Percentiles rank a stretch among this genome's conserved stretches.
Conservation (phyloP, 1,284 basidiomycete genomes). For the Apiotrichum akiyoshidainum region DNA sequence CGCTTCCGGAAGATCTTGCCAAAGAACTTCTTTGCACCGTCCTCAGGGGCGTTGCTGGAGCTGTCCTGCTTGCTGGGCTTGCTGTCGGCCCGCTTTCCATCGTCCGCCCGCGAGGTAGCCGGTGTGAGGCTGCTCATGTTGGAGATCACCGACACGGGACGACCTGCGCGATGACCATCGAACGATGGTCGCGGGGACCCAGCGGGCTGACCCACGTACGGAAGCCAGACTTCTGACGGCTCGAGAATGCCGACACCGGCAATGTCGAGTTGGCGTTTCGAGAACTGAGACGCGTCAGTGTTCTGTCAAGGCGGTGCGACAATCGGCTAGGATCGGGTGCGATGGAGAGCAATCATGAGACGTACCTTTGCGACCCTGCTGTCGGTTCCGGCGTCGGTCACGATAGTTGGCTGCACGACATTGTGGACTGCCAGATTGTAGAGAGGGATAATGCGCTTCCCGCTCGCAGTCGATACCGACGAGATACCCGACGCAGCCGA, state of each 20-base stretch:
- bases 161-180: conserved; percentile 9
- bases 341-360: not conserved
- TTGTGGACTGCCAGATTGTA: conserved; percentile 88
- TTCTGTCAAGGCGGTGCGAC: not conserved
- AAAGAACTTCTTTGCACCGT: conserved; percentile 62
- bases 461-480: not conserved
- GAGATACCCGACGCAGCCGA: conserved; percentile 12
- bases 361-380: conserved; percentile 75
- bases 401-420: conserved; percentile 83
- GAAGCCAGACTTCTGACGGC: conserved; percentile 72
- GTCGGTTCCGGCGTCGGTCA: conserved; percentile 71
- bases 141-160: conserved; percentile 37
- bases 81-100: conserved; percentile 20
- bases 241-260: conserved; percentile 73
- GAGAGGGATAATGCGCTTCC: conserved; percentile 73
- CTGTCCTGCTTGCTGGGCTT: conserved; percentile 28
- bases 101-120: conserved; percentile 26
- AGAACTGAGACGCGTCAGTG: conserved; percentile 55
- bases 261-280: conserved; percentile 77
- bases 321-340: too few relatives aligned
- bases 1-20: conserved; percentile 67
- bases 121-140: conserved; percentile 34
- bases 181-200: conserved; percentile 17
- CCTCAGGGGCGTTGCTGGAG: conserved; percentile 18
- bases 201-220: conserved; percentile 5